Conservation (phyloP, 371 early-diverging fungal genomes). For the Mortierella sp. region DNA sequence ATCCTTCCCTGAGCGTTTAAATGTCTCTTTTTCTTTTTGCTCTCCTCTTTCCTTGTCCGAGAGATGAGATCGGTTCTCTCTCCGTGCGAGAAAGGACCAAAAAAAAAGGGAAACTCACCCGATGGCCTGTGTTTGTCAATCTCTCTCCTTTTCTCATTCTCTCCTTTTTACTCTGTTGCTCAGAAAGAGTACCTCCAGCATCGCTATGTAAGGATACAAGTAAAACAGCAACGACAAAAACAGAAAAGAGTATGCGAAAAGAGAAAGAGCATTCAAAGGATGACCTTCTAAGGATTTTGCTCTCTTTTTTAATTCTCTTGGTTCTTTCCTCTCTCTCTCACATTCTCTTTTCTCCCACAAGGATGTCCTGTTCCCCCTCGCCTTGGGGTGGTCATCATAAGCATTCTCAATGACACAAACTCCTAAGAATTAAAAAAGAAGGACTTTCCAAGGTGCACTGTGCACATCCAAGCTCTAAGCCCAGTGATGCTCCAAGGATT, state of each 20-base stretch:
- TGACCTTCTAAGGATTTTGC: not conserved
- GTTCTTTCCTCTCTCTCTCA: not conserved
- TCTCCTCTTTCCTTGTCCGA: not conserved
- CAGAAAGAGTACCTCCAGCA: not conserved
- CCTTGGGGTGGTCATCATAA: not conserved
- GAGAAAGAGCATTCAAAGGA: slow-evolving; percentile 7
- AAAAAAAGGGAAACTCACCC: not conserved
- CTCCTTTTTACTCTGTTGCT: not conserved
- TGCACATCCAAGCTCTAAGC: too few relatives aligned
- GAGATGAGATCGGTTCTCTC: not conserved
- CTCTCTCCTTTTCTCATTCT: too few relatives aligned
- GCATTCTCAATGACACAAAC: not conserved
- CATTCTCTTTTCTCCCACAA: not conserved
- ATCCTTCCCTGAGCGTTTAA: not conserved
- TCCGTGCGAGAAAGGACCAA: not conserved
- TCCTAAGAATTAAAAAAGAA: not conserved
- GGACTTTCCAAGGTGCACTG: too few relatives aligned
- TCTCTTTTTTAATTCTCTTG: not conserved
- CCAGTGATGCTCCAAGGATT: too few relatives aligned
- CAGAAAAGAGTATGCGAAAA: not conserved
- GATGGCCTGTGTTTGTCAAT: not conserved
- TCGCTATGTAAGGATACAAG: not conserved
- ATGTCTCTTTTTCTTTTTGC: not conserved
- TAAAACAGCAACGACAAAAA: not conserved
- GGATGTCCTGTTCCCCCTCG: not conserved